Evolutionary conservation across 2,329 filamentous ascomycete genomes (phyloP), one percentile per base, ranked within the genome.

Genomic region (Epichloe aotearoae): DNA sequence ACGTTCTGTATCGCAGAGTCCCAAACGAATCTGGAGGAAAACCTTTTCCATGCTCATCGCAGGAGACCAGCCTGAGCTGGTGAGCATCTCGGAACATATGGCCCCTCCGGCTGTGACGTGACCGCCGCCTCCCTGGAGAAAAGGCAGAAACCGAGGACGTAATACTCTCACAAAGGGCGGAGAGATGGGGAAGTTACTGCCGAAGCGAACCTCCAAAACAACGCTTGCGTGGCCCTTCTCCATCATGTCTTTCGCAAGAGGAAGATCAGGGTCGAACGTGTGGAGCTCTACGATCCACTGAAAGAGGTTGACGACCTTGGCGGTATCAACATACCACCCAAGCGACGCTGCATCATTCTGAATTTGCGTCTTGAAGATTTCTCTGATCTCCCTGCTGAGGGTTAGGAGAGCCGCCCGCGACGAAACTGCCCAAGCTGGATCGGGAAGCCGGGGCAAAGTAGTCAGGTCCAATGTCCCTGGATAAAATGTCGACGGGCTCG

Each of bases 281-380:
- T 95, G 90, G 1, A 96, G 71, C 64, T 95, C 86, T 5, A 94
- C 82, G 52, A 95, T 88, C 89, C 89, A 95, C 60, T 94, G 88
- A 60, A 93, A 95, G 54, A 89, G 74, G 59, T 90, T 94, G 20
- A 70, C 76, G 38, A 90, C 71, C 47, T 79, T 76, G 5, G 71
- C 68, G 46, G 75, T 73, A 59, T 94, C 78, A 50, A 95, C 82
- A 61, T 88, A 88, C 88, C 89, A 95, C 15, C 90, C 90, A 0
- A 94, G 74, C 53, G 84, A 77, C 53, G 83, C 75, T 1, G 79
- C 63, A 1, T 80, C 75, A 1, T 75, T 79, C 63, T 69, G 1
- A 76, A 64, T 62, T n/a, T 95, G 89, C 1, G 82, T 65, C 52
- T 78, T 77, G 36, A 86, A 68, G 0, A 90, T 69, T 8, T 73